Percentiles rank a stretch among this genome's conserved stretches.
Conservation (phyloP, 768 basidiomycete species). For the Serendipita vermifera region DNA sequence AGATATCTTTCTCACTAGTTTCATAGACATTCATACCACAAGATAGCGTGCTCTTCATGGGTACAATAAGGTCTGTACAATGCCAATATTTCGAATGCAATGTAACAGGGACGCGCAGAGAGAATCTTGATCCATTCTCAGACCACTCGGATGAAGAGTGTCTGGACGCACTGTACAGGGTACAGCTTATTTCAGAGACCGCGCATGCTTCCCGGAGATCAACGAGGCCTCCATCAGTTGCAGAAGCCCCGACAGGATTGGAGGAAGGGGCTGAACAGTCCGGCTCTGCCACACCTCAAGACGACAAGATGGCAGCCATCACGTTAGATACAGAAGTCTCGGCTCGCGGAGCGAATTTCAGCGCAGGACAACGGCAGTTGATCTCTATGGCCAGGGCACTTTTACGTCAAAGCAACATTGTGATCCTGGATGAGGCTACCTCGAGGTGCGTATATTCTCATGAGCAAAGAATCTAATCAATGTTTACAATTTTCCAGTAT, state of each 20-base stretch:
- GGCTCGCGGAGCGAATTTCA: conserved; percentile 6
- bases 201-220: background rate
- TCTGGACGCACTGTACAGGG: conserved; percentile 4
- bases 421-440: conserved; percentile 11
- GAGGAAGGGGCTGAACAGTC: background rate
- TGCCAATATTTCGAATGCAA: background rate
- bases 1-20: background rate
- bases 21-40: conserved; percentile 11
- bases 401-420: conserved; percentile 8
- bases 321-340: conserved; percentile 6
- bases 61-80: conserved; percentile 8
- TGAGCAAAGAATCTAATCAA: background rate
- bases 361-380: conserved; percentile 3
- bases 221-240: background rate
- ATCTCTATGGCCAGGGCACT: background rate
- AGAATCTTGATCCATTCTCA: conserved; percentile 10
- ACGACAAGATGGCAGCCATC: background rate
- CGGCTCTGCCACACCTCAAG: background rate
- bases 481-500: background rate
- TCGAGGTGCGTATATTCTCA: conserved; percentile 5
- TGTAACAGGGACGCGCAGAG: background rate
- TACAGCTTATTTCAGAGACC: conserved; percentile 4
- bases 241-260: background rate
- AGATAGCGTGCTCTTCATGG: conserved; percentile 10
- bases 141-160: conserved; percentile 11